Evolutionary conservation across 768 basidiomycete species (phyloP).

Genomic region (Psilocybe tampanensis): DNA sequence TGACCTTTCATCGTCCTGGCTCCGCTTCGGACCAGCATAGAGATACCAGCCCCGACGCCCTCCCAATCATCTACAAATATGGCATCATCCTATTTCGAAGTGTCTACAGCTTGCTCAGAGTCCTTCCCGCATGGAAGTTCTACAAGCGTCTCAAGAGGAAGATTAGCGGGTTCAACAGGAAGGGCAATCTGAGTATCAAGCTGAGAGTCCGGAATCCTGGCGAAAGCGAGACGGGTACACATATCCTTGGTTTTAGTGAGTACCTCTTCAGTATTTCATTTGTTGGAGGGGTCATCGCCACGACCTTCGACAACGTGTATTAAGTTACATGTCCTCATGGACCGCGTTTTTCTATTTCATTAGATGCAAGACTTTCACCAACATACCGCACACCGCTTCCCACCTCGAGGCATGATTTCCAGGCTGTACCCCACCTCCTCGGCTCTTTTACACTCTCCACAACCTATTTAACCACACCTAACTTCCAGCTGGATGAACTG

Average conservation of each 20-base stretch:
- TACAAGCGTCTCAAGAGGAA: slow-evolving; percentile 59
- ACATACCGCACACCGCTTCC: slow-evolving; percentile 33
- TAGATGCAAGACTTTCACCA: slow-evolving; percentile 10
- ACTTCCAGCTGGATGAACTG: slow-evolving; percentile 75
- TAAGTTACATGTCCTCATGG: not conserved
- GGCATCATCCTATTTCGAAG: slow-evolving; percentile 83
- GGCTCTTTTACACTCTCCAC: slow-evolving; percentile 64
- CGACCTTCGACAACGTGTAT: not conserved
- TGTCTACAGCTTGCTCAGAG: slow-evolving; percentile 69
- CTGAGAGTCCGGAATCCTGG: slow-evolving; percentile 27
- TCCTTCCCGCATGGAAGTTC: slow-evolving; percentile 78
- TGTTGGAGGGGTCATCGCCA: not conserved
- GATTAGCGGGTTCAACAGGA: slow-evolving; percentile 32
- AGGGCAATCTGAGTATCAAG: slow-evolving; percentile 27
- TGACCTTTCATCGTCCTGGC: slow-evolving; percentile 29
- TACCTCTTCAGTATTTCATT: not conserved
- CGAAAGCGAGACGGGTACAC: slow-evolving; percentile 20
- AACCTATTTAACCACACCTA: slow-evolving; percentile 66
- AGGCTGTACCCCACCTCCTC: slow-evolving; percentile 65
- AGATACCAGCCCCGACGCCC: slow-evolving; percentile 46
- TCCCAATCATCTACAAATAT: slow-evolving; percentile 83
- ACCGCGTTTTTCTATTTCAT: not conserved
- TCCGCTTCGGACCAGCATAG: slow-evolving; percentile 21
- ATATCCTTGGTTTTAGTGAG: slow-evolving; percentile 43
- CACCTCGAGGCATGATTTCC: slow-evolving; percentile 61